Evolutionary conservation across 768 basidiomycete genomes (phyloP).

Genomic region (Lepiota venenata): DNA sequence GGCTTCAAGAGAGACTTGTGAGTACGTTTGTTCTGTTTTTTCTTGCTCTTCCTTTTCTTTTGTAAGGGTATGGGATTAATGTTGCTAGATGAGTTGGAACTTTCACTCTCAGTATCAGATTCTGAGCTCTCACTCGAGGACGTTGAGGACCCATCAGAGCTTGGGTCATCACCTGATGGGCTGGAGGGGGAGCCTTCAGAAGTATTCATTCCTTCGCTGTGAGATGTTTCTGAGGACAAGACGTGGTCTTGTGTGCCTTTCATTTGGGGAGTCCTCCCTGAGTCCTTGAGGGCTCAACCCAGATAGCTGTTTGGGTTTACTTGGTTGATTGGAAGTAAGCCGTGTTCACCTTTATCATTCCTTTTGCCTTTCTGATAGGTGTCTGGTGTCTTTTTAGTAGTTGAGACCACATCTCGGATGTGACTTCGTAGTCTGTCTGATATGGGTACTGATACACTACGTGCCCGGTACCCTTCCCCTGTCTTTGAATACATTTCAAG

Average conservation of each 20-base stretch:
- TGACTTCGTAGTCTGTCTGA: background rate
- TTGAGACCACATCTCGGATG: background rate
- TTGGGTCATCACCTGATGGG: no score
- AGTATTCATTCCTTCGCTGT: no score
- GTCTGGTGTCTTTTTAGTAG: background rate
- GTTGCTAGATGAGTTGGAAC: no score
- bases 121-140: no score
- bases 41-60: background rate
- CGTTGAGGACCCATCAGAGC: no score
- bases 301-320: background rate
- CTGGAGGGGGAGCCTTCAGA: no score
- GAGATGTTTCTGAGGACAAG: no score
- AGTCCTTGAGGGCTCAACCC: background rate
- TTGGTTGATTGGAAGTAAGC: background rate
- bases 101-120: no score
- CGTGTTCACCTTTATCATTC: background rate
- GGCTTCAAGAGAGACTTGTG: conserved; percentile 19
- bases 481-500: background rate
- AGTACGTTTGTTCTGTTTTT: background rate
- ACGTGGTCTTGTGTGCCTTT: no score
- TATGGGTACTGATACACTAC: background rate
- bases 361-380: background rate
- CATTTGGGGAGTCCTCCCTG: no score
- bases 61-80: background rate
- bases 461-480: background rate